Percentiles rank a stretch among this genome's conserved stretches.
Evolutionary conservation across 495 filamentous ascomycete species (phyloP).

Genomic region (Lindgomyces ingoldianus): DNA sequence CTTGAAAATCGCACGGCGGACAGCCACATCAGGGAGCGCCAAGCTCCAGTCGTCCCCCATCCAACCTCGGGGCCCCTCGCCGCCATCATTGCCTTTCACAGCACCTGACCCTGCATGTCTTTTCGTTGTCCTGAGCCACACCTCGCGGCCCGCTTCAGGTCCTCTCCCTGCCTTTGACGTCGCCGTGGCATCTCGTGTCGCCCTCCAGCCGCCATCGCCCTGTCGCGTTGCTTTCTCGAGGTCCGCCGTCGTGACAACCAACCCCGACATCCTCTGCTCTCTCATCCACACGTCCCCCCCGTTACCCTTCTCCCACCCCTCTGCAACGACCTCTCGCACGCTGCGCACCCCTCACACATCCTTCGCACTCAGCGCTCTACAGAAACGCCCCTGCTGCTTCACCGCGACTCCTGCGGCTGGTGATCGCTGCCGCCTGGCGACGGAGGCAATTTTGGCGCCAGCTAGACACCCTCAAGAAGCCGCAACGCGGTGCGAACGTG

Average conservation of each 20-base stretch:
- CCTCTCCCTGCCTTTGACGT: conserved; percentile 16
- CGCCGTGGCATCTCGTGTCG: conserved; percentile 9
- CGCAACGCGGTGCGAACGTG: conserved; percentile 10
- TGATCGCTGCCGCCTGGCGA: conserved; percentile 33
- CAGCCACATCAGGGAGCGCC: conserved; percentile 14
- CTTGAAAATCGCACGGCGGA: conserved; percentile 13
- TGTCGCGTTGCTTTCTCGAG: conserved; percentile 22
- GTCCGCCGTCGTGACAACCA: conserved; percentile 21
- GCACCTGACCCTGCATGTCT: conserved; percentile 33
- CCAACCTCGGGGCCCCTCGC: conserved; percentile 16
- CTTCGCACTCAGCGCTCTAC: neutral
- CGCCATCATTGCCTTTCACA: conserved; percentile 30
- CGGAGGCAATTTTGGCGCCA: conserved; percentile 5
- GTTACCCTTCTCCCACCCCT: neutral
- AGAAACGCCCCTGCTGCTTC: neutral
- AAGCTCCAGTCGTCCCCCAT: conserved; percentile 11
- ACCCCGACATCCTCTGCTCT: neutral
- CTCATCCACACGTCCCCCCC: neutral
- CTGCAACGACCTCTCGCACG: neutral
- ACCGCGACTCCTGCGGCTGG: conserved; percentile 3
- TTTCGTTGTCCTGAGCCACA: conserved; percentile 25
- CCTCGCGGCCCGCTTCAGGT: conserved; percentile 1
- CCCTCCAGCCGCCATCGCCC: neutral
- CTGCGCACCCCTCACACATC: neutral
- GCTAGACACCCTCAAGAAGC: conserved; percentile 6